Conservation (phyloP, 2,329 filamentous ascomycete genomes). For the Fusarium armeniacum region DNA sequence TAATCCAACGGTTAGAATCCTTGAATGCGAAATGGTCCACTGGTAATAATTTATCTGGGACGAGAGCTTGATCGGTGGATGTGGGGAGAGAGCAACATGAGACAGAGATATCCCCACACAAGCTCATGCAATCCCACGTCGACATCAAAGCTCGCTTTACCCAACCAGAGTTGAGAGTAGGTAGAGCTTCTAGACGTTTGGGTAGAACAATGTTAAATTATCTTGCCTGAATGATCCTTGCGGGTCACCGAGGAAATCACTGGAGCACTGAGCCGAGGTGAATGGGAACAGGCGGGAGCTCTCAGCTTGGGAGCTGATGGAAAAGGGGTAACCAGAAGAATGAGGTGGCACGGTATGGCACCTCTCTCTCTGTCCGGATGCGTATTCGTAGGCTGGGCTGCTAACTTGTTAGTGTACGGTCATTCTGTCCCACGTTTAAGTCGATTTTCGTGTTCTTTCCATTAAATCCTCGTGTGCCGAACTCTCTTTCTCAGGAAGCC, state of each 20-base stretch:
- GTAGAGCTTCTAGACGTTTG: conserved; percentile 30
- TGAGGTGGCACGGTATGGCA: neutral
- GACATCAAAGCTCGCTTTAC: conserved; percentile 16
- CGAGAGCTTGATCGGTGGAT: conserved; percentile 31
- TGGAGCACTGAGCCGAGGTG: conserved; percentile 13
- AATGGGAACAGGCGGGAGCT: conserved; percentile 8
- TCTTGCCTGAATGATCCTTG: neutral
- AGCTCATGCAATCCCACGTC: conserved; percentile 34
- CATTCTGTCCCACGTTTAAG: conserved; percentile 34
- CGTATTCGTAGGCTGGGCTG: conserved; percentile 12
- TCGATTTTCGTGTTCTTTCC: conserved; percentile 28
- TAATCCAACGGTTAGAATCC: conserved; percentile 19
- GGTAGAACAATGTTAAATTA: conserved; percentile 15
- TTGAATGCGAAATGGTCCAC: conserved; percentile 25
- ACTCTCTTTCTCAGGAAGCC: neutral
- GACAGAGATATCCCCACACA: conserved; percentile 38
- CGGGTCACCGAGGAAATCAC: conserved; percentile 6
- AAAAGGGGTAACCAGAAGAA: conserved; percentile 22
- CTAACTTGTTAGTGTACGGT: conserved; percentile 23
- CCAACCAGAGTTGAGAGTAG: conserved; percentile 1
- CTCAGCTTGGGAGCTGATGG: conserved; percentile 2
- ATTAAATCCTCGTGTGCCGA: neutral
- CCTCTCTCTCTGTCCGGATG: conserved; percentile 8
- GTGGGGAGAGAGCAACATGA: conserved; percentile 37
- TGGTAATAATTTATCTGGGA: conserved; percentile 24